A percentile compares a stretch with the other conserved stretches of the same genome.
Conservation (phyloP, 352 stramenopile genomes). For the Phytopythium cucurbitacearum region DNA sequence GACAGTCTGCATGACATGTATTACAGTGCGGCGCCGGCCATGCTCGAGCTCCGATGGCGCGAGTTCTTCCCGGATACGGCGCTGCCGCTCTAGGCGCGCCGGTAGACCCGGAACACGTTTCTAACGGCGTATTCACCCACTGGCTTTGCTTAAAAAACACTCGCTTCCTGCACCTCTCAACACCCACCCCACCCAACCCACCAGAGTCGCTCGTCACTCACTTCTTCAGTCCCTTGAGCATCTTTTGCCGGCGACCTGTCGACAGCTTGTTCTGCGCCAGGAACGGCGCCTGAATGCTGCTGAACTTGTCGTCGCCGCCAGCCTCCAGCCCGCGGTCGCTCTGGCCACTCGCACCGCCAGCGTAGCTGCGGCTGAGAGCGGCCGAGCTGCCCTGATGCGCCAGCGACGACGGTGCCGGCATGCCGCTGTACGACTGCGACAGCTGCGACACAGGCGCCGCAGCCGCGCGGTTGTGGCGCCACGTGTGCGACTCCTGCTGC, state of each 20-base stretch:
- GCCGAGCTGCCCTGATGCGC: slow-evolving; percentile 38
- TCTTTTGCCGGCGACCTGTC: slow-evolving; percentile 80
- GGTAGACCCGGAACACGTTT: background rate
- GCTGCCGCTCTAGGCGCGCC: background rate
- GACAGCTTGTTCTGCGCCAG: slow-evolving; percentile 85
- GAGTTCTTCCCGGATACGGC: slow-evolving; percentile 37
- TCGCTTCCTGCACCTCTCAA: background rate
- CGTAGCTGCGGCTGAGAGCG: slow-evolving; percentile 64
- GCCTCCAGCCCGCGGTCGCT: slow-evolving; percentile 33
- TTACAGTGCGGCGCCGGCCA: slow-evolving; percentile 38
- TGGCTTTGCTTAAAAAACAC: background rate
- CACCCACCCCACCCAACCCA: background rate
- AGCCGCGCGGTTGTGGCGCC: slow-evolving; percentile 45
- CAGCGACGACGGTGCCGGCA: slow-evolving; percentile 18
- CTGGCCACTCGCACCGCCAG: slow-evolving; percentile 18
- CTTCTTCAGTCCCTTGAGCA: slow-evolving; percentile 88
- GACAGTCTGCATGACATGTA: too few species aligned
- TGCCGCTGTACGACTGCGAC: slow-evolving; percentile 34
- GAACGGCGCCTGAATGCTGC: slow-evolving; percentile 84
- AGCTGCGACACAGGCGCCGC: slow-evolving; percentile 21
- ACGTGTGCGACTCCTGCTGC: slow-evolving; percentile 56
- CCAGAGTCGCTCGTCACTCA: slow-evolving; percentile 20
- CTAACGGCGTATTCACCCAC: slow-evolving; percentile 1
- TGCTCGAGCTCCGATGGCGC: slow-evolving; percentile 47
- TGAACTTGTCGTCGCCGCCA: slow-evolving; percentile 80